A percentile compares a stretch with the other conserved stretches of the same genome.
Evolutionary conservation across 768 basidiomycete genomes (phyloP).

Genomic region (Trametes elegans): DNA sequence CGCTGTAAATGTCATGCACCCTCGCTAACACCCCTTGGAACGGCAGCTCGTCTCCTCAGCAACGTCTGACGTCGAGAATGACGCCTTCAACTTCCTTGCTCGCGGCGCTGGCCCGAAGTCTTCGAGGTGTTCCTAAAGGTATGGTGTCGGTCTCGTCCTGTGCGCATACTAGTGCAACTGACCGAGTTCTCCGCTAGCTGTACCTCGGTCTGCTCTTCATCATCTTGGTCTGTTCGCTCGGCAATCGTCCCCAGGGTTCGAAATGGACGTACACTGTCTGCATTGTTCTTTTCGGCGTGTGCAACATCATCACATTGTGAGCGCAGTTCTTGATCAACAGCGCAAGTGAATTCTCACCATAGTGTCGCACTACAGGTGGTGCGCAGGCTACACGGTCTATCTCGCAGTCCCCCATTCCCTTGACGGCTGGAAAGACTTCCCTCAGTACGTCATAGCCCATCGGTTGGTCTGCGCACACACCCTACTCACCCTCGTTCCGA

Average conservation of each 20-base stretch:
- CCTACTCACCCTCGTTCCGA: background rate
- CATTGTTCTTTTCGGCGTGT: slow-evolving; percentile 76
- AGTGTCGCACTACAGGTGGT: slow-evolving; percentile 46
- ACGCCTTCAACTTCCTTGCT: slow-evolving; percentile 84
- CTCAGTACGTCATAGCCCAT: slow-evolving; percentile 46
- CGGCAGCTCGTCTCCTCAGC: slow-evolving; percentile 76
- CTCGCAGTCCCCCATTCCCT: slow-evolving; percentile 73
- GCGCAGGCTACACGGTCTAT: slow-evolving; percentile 89
- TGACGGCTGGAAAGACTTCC: slow-evolving; percentile 73
- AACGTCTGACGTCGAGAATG: slow-evolving; percentile 46
- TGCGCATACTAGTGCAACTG: background rate
- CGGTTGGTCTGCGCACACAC: background rate
- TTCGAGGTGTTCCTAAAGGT: slow-evolving; percentile 77
- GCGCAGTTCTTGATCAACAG: background rate
- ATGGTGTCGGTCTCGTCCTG: background rate
- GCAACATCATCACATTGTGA: slow-evolving; percentile 66
- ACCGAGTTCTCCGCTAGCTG: slow-evolving; percentile 37
- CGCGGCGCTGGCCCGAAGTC: slow-evolving; percentile 64
- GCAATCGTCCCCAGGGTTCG: slow-evolving; percentile 89
- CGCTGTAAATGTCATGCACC: slow-evolving; percentile 14
- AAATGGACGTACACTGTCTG: slow-evolving; percentile 81
- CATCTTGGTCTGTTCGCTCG: slow-evolving; percentile 81
- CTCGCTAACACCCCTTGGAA: slow-evolving; percentile 16
- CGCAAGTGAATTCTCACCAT: too few relatives aligned
- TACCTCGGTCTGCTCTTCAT: slow-evolving; percentile 87